Percentiles rank a stretch among this genome's conserved stretches.
Conservation (phyloP, 2,329 filamentous ascomycete species). For the Aspergillus sp. region DNA sequence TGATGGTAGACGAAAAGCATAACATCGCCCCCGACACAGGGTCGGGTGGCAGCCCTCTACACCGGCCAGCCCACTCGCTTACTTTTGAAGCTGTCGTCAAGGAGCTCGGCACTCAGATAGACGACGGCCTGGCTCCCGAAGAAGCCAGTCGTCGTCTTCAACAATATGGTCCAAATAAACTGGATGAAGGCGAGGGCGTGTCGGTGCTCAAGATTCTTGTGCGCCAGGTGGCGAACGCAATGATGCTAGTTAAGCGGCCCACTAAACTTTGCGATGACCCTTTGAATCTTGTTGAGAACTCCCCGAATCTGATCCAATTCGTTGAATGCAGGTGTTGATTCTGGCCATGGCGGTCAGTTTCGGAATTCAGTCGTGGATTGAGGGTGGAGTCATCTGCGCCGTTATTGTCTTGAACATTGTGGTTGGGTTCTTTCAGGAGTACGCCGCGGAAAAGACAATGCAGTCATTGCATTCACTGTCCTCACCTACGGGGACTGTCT, state of each 20-base stretch:
- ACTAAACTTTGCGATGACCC: constrained; percentile 6
- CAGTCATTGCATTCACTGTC: constrained; percentile 50
- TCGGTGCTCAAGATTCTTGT: constrained; percentile 66
- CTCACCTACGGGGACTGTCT: constrained; percentile 49
- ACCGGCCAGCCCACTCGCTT: constrained; percentile 58
- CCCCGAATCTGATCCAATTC: constrained; percentile 25
- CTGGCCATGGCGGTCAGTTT: constrained; percentile 63
- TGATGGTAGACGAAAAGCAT: constrained; percentile 10
- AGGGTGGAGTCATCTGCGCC: constrained; percentile 53
- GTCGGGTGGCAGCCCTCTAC: constrained; percentile 43
- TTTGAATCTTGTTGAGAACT: constrained; percentile 3
- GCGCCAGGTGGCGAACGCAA: constrained; percentile 61
- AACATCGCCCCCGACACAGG: constrained; percentile 1
- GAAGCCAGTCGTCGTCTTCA: constrained; percentile 54
- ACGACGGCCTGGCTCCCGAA: constrained; percentile 51
- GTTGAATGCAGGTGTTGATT: constrained; percentile 61
- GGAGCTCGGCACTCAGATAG: constrained; percentile 50
- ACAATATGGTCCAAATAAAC: constrained; percentile 56
- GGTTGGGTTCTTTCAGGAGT: constrained; percentile 56
- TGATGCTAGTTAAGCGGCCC: constrained; percentile 53
- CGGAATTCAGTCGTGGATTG: constrained; percentile 50
- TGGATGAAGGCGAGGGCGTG: constrained; percentile 63
- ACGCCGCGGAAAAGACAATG: constrained; percentile 55
- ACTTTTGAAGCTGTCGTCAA: constrained; percentile 47
- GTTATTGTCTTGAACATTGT: constrained; percentile 54